Conservation (phyloP, 148 eudicot species). For the Cornus controversa region DNA sequence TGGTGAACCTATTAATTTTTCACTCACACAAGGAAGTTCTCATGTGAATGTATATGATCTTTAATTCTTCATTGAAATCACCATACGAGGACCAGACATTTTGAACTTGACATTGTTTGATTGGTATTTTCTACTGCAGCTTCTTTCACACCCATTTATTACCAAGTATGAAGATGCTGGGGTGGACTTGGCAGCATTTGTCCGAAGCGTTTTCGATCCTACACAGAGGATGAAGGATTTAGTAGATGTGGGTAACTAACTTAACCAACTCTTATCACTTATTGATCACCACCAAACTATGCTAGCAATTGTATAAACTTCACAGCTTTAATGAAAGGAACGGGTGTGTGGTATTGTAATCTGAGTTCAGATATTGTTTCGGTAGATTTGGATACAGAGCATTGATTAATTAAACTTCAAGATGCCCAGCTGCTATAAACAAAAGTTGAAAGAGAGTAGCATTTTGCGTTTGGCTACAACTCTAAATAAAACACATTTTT, state of each 20-base stretch:
- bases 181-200: slow-evolving; percentile 73
- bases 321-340: neutral
- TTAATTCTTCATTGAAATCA: neutral
- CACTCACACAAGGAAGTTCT: too few relatives aligned
- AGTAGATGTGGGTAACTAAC: slow-evolving; percentile 67
- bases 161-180: slow-evolving; percentile 57
- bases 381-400: too few relatives aligned
- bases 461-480: neutral
- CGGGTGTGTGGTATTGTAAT: too few relatives aligned
- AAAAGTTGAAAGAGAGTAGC: neutral
- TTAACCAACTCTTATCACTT: neutral
- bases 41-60: neutral
- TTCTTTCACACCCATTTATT: slow-evolving; percentile 86
- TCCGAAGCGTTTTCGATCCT: slow-evolving; percentile 77
- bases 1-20: too few relatives aligned
- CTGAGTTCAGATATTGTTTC: too few relatives aligned
- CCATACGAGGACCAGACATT: neutral
- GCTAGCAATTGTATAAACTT: neutral
- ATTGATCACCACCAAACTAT: neutral
- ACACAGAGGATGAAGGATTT: slow-evolving; percentile 84
- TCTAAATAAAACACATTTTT: too few relatives aligned
- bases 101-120: slow-evolving; percentile 2
- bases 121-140: slow-evolving; percentile 44
- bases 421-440: neutral
- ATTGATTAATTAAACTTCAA: neutral